Conservation (phyloP, 1,284 basidiomycete genomes). For the Cutaneotrichosporon mucoides region DNA sequence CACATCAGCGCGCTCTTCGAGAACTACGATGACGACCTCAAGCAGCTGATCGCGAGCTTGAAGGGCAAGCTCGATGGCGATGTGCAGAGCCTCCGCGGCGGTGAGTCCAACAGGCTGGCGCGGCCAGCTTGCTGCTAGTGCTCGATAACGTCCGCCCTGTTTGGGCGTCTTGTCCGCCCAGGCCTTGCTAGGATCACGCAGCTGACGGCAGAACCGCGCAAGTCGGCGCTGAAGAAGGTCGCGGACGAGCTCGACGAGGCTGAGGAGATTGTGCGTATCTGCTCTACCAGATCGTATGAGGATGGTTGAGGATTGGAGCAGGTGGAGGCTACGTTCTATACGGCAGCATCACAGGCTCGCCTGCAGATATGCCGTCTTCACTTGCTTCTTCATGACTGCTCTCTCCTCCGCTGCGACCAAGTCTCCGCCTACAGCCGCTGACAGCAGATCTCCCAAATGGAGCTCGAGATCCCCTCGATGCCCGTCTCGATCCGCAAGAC, state of each 20-base stretch:
- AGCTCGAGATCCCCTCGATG: constrained; percentile 96
- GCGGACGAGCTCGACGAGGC: constrained; percentile 98
- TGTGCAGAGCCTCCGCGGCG: constrained; percentile 45
- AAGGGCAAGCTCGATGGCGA: constrained; percentile 46
- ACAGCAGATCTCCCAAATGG: constrained; percentile 97
- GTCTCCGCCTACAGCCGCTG: no score
- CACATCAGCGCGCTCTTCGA: constrained; percentile 46
- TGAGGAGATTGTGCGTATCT: constrained; percentile 77
- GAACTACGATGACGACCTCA: constrained; percentile 50
- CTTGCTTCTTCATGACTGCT: no score
- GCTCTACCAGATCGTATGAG: no score
- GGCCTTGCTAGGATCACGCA: no score
- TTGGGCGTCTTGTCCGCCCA: no score
- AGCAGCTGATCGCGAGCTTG: constrained; percentile 41
- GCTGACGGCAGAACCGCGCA: constrained; percentile 66
- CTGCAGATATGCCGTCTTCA: no score
- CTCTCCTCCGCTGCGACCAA: no score
- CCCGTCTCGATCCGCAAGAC: constrained; percentile 73
- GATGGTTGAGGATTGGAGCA: no score
- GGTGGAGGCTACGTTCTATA: no score
- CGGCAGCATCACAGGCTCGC: no score
- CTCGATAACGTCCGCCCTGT: no score
- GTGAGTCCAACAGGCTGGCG: constrained; percentile 27
- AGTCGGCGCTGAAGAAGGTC: constrained; percentile 73
- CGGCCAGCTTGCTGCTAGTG: no score